Evolutionary conservation across 345 rosid species (phyloP), one percentile per base, ranked within the genome.

Genomic region (Limnanthes douglasii): DNA sequence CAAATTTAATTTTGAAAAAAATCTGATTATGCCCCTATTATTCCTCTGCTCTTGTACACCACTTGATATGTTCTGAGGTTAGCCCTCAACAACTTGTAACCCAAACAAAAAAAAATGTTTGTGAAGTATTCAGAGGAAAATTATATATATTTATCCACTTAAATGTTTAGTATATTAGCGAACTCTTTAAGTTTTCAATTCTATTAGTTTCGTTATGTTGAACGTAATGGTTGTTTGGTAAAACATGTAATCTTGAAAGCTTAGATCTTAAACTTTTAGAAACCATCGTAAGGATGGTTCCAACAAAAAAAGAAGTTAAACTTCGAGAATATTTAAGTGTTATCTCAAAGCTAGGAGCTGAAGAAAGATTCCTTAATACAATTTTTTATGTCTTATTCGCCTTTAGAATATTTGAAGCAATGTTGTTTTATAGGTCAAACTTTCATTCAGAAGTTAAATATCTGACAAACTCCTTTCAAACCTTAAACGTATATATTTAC

Each of bases 221-320:
- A n/a, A n/a, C n/a, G n/a, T n/a, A n/a, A n/a, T n/a, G n/a, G n/a
- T n/a, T n/a, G n/a, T n/a, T n/a, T n/a, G n/a, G n/a, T n/a, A n/a
- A n/a, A n/a, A 59, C 65, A 90, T 95, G 95, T 31, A 77, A 75
- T 56, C 85, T 86, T 0, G 94, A 90, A 42, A 68, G 92, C 59
- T 67, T 84, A 59, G 94, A 85, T 39, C 60, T 75, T 14, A 94
- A 90, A 61, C 95, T 90, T 56, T 63, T 90, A 46, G 98, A 90
- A 61, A 90, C 92, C 22, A 62, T 84, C 39, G 94, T 80, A 33
- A 90, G 80, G 56, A 90, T 90, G 98, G 95, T 95, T 52, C 98
- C 95, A 15, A 84, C 98, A 2, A 90, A 79, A 58, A 92, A 84
- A 60, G 95, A 84, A 59, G 77, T 84, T 37, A 90, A 77, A 61